Evolutionary conservation across 2,329 filamentous ascomycete genomes (phyloP).

Genomic region (Paramyrothecium sp.): DNA sequence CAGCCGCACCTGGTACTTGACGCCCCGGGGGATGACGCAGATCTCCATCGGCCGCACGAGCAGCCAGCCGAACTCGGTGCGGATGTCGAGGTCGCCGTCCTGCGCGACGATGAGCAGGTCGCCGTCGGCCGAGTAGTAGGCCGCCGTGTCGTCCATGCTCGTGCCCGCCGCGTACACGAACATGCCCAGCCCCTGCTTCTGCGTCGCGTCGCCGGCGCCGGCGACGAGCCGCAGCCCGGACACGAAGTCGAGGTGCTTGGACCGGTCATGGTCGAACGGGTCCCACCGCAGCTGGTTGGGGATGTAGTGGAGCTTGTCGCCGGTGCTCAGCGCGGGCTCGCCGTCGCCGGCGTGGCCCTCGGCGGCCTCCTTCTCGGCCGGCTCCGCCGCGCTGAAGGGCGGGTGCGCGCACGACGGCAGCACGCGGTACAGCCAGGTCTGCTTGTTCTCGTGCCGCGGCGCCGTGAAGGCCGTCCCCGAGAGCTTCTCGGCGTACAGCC

Average conservation of each 20-base stretch:
- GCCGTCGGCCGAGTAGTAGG: slow-evolving; percentile 83
- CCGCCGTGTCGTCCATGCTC: slow-evolving; percentile 71
- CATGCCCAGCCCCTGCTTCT: slow-evolving; percentile 78
- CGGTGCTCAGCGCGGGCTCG: slow-evolving; percentile 18
- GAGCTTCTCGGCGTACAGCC: slow-evolving; percentile 80
- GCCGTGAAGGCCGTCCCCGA: slow-evolving; percentile 72
- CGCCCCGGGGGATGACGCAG: slow-evolving; percentile 70
- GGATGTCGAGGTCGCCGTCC: slow-evolving; percentile 70
- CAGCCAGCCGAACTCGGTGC: slow-evolving; percentile 73
- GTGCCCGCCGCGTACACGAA: slow-evolving; percentile 77
- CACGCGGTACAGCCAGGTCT: slow-evolving; percentile 72
- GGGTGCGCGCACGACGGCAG: slow-evolving; percentile 62
- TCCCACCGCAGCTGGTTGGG: slow-evolving; percentile 86
- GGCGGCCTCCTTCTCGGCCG: slow-evolving; percentile 18
- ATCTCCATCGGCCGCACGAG: slow-evolving; percentile 79
- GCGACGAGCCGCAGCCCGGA: slow-evolving; percentile 67
- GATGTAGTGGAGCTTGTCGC: slow-evolving; percentile 29
- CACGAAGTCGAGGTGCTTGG: slow-evolving; percentile 47
- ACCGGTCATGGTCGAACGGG: slow-evolving; percentile 70
- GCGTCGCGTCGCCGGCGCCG: slow-evolving; percentile 75
- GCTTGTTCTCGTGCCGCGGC: slow-evolving; percentile 65
- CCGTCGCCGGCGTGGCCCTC: slow-evolving; percentile 19
- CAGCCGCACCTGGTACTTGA: slow-evolving; percentile 72
- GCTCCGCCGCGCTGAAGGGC: slow-evolving; percentile 47
- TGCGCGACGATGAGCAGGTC: slow-evolving; percentile 77